Evolutionary conservation across 2,329 filamentous ascomycete genomes (phyloP).

Genomic region (Mycosphaerella sp.): DNA sequence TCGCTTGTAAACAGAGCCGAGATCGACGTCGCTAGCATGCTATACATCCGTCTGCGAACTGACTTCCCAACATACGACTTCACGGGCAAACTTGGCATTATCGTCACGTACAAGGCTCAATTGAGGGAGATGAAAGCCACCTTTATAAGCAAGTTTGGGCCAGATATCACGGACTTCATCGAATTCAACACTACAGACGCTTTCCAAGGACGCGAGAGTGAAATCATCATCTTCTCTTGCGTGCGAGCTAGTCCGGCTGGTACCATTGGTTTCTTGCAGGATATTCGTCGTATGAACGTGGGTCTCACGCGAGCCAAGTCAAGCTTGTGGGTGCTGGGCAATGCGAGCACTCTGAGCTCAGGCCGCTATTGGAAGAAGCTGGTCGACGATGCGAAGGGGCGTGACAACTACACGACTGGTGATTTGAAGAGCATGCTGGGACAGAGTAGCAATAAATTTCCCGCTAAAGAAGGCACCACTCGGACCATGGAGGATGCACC

Average conservation of each 20-base stretch:
- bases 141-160: conserved; percentile 68
- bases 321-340: conserved; percentile 92
- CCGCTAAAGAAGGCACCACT: conserved; percentile 20
- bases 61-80: conserved; percentile 63
- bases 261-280: conserved; percentile 97
- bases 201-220: conserved; percentile 92
- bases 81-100: conserved; percentile 71
- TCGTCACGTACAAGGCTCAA: conserved; percentile 96
- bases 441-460: conserved; percentile 45
- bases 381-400: conserved; percentile 69
- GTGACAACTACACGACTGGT: conserved; percentile 71
- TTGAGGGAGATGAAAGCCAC: conserved; percentile 69
- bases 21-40: conserved; percentile 73
- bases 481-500: conserved; percentile 26
- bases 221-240: conserved; percentile 98
- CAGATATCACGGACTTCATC: conserved; percentile 66
- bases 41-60: conserved; percentile 71
- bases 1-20: conserved; percentile 88
- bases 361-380: conserved; percentile 88
- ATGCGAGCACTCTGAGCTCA: conserved; percentile 76
- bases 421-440: conserved; percentile 52
- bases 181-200: conserved; percentile 99
- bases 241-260: conserved; percentile 85
- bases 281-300: conserved; percentile 99
- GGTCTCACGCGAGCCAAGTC: conserved; percentile 94